These are phyloP conservation scores for Leccinellum albellum DNA, from an alignment of 768 basidiomycete genomes.

Conservation along the genomic window DNA sequence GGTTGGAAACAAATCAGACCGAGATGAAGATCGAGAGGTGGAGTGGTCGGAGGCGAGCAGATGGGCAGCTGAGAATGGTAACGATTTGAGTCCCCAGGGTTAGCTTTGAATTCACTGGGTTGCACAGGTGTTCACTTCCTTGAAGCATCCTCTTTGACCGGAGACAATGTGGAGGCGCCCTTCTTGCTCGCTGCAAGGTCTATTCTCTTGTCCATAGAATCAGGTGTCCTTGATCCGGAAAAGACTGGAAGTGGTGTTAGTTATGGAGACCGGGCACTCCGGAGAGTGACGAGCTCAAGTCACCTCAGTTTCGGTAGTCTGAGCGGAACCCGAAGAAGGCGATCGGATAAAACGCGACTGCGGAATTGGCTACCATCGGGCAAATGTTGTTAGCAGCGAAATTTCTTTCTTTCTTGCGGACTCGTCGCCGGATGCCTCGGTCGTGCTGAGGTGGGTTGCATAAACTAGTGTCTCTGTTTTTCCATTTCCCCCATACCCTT, in stretches of 20 bases:
- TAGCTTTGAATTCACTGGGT: slow-evolving; percentile 2
- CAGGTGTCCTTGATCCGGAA: slow-evolving; percentile 88
- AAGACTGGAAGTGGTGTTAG: slow-evolving; percentile 93
- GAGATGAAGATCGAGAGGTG: slow-evolving; percentile 92
- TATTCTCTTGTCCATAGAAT: slow-evolving; percentile 87
- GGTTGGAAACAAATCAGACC: slow-evolving; percentile 94
- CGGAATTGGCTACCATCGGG: slow-evolving; percentile 59
- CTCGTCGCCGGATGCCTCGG: not conserved
- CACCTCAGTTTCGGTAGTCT: slow-evolving; percentile 82
- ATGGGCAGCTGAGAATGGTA: slow-evolving; percentile 96
- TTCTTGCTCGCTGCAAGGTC: slow-evolving; percentile 85
- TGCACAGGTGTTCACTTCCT: slow-evolving; percentile 85
- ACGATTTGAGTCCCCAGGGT: slow-evolving; percentile 15
- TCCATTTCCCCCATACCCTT: slow-evolving; percentile 25
- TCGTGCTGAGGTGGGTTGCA: slow-evolving; percentile 17
- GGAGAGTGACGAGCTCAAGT: slow-evolving; percentile 89
- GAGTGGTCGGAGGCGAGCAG: slow-evolving; percentile 92
- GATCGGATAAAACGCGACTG: slow-evolving; percentile 55
- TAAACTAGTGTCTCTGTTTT: slow-evolving; percentile 1
- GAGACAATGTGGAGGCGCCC: slow-evolving; percentile 92
- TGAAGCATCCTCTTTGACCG: slow-evolving; percentile 87
- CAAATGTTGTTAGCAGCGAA: slow-evolving; percentile 56
- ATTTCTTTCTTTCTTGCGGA: not conserved
- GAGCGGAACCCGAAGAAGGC: slow-evolving; percentile 60
- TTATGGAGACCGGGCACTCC: slow-evolving; percentile 90